A percentile compares a stretch with the other conserved stretches of the same genome.
phyloP scores from a whole-genome alignment of 2,329 filamentous ascomycete species.

The Cryphonectria radicalis region DNA sequence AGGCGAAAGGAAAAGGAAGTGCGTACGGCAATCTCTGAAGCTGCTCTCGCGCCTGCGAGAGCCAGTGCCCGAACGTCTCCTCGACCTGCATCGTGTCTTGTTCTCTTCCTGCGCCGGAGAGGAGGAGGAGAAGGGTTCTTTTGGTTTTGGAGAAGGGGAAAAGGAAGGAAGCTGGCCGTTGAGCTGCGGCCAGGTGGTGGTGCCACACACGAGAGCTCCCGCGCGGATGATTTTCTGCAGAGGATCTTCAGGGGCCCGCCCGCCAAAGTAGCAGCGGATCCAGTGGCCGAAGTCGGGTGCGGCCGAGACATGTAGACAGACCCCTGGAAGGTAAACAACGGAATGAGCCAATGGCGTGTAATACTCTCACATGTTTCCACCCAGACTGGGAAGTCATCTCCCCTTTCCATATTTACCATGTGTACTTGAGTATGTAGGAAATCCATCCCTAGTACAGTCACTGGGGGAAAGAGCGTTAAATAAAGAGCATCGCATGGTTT shows the following conservation, averaged over 20 bases:
- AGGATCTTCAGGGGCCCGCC: constrained; percentile 22
- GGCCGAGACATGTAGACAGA: not conserved
- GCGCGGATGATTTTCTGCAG: constrained; percentile 20
- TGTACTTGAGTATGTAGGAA: not conserved
- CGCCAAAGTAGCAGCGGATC: not conserved
- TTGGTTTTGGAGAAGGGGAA: not conserved
- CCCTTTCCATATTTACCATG: not conserved
- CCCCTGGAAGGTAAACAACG: not conserved
- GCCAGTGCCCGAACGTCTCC: constrained; percentile 23
- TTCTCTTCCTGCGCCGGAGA: constrained; percentile 1
- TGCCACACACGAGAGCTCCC: constrained; percentile 26
- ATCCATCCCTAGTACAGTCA: not conserved
- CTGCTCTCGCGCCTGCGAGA: constrained; percentile 23
- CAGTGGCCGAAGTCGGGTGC: constrained; percentile 1
- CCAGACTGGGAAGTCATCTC: not conserved
- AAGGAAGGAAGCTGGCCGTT: not conserved
- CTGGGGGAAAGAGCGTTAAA: too few relatives aligned
- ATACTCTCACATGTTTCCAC: not conserved
- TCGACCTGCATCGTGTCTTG: constrained; percentile 20
- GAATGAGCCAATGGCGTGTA: constrained; percentile 19
- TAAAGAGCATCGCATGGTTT: too few relatives aligned
- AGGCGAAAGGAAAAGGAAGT: not conserved
- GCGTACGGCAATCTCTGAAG: constrained; percentile 26
- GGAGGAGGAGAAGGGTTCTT: not conserved
- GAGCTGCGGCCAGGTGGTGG: constrained; percentile 11